Conservation (phyloP, 257 asterid species). For the Primulina huaijiensis region DNA sequence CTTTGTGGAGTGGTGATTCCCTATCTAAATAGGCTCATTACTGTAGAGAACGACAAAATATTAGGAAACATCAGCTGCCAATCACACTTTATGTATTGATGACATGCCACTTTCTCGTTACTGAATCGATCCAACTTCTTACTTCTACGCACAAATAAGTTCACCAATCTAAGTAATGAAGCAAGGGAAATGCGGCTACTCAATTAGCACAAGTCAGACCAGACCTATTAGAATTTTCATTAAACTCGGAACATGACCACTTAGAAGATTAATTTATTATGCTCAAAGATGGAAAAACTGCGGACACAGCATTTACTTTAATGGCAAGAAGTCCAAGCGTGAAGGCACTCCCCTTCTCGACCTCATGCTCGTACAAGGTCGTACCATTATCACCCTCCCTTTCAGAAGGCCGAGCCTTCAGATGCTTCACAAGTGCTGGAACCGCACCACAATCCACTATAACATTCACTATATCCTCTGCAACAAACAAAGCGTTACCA, state of each 20-base stretch:
- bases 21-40: not conserved
- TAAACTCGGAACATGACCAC: too few species aligned
- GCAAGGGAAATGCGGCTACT: not conserved
- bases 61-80: constrained; percentile 10
- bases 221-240: too few species aligned
- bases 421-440: constrained; percentile 74
- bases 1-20: constrained; percentile 8
- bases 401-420: constrained; percentile 50
- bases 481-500: constrained; percentile 32
- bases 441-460: constrained; percentile 95
- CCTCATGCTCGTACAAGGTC: constrained; percentile 74
- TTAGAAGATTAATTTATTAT: not conserved
- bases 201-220: not conserved
- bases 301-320: constrained; percentile 47
- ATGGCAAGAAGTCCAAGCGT: constrained; percentile 94
- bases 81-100: not conserved
- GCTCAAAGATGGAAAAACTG: not conserved
- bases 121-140: not conserved
- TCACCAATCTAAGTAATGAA: not conserved
- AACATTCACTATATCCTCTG: constrained; percentile 85
- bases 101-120: not conserved
- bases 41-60: not conserved
- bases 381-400: constrained; percentile 48
- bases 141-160: not conserved
- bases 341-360: constrained; percentile 97